Evolutionary conservation across 345 rosid genomes (phyloP), one percentile per base, ranked within the genome.

Genomic region (Rhodomyrtus tomentosa): DNA sequence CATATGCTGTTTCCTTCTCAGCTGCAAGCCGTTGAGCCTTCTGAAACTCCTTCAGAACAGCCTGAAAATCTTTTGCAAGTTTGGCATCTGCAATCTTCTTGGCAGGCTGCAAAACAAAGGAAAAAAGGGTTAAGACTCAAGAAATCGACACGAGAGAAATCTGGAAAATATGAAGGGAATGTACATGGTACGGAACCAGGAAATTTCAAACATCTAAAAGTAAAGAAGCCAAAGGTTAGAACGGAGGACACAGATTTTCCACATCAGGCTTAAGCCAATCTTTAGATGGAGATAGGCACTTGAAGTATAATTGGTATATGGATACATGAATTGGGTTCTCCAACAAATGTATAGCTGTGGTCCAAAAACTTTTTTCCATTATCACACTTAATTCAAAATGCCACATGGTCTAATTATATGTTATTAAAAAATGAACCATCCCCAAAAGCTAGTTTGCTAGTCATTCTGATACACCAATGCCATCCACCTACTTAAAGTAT

Each of bases 11-110:
- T 84, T 86, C 88, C 72, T 83, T 83, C 72, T 86, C 88, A 84
- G 88, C 85, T 50, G 88, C 56, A 51, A 86, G 88, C 54, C 86
- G 85, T 82, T 86, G 88, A n/a, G 86, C 84, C 83, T 86, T 86
- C 84, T 86, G 86, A 59, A 86, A 86, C 74, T 84, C 88, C 81
- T 59, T 62, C 53, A 86, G 82, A 80, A 84, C 86, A n/a, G 84
- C 84, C 79, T 86, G 88, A 45, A 86, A 86, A 72, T 86, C 88
- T 81, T 81, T 86, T 53, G 88, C 86, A 42, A 86, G 88, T 82
- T 83, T 86, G 62, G 86, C 88, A 86, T 81, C 86, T 11, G 84
- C 82, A 62, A 86, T 86, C 80, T 86, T 86, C 85, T 84, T 86
- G 86, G 51, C 82, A 29, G 82, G 88, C 88, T 86, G 84, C 74